phyloP scores from a whole-genome alignment of 2,329 filamentous ascomycete species.

The Atkinsonella texensis region DNA sequence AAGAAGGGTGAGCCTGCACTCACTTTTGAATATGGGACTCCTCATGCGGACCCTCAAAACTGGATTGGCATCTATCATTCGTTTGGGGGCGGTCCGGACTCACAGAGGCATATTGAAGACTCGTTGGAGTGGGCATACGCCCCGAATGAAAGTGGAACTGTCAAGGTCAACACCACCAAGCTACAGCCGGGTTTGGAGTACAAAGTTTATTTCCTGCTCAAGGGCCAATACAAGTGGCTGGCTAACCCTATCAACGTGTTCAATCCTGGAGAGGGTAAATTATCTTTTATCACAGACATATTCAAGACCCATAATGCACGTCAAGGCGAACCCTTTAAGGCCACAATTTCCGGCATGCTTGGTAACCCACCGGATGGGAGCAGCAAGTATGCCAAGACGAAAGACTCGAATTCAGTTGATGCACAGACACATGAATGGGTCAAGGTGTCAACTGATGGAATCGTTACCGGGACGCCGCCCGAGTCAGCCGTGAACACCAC shows the following conservation, averaged over 20 bases:
- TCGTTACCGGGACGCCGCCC: conserved; percentile 23
- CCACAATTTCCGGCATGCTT: conserved; percentile 21
- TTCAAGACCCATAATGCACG: conserved; percentile 25
- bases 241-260: conserved; percentile 20
- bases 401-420: conserved; percentile 9
- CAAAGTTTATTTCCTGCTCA: conserved; percentile 24
- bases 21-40: conserved; percentile 24
- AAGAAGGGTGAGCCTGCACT: conserved; percentile 10
- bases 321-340: conserved; percentile 19
- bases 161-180: conserved; percentile 13
- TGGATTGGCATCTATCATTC: conserved; percentile 26
- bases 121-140: conserved; percentile 25
- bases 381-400: conserved; percentile 17
- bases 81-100: conserved; percentile 21
- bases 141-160: conserved; percentile 14
- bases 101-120: conserved; percentile 15
- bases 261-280: conserved; percentile 11
- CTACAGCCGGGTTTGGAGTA: conserved; percentile 20
- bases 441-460: conserved; percentile 18
- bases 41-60: conserved; percentile 17
- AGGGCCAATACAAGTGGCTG: conserved; percentile 24
- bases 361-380: conserved; percentile 12
- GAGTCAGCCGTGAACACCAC: conserved; percentile 10
- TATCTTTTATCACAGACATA: conserved; percentile 18
- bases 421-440: conserved; percentile 17